Base-by-base conservation (phyloP, 345 rosid species). In the Salix dunnii region DNA sequence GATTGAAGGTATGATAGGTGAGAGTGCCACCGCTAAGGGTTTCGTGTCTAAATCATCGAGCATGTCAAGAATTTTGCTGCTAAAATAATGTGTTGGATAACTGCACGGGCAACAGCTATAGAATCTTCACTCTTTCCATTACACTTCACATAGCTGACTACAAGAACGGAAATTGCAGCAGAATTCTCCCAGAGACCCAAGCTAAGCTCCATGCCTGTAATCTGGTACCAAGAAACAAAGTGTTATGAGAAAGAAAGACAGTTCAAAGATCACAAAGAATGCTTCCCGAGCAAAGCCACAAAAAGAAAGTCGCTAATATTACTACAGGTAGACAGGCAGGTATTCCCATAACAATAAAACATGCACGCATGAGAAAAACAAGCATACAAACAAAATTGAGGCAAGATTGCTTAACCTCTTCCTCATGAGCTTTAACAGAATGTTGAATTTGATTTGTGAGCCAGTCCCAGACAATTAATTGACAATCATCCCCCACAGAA, bases 401-500 rank as follows among this genome's bases (percentile, higher is more conserved):
- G 62, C 42, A 4, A 33, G 68, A 51, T 61, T 68, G 61, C 31
- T 74, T 78, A 64, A 91, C 97, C 98, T 93, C 98, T 82, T 85
- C 90, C 79, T 90, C 93, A 76, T 96, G 97, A 82, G 87, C 97
- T 89, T 88, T 93, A 70, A 89, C 87, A 48, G 83, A 74, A 55
- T 90, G 89, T 60, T 89, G 87, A 5, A 87, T 79, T 83, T 89
- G 89, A 82, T 88, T 91, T 43, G 97, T 91, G 38, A 97, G 87
- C 83, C 85, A 74, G 82, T 96, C 99, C 95, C 99, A 96, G 62
- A 96, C 88, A 83, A 90, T 88, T 84, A 96, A 69, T 61, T 70
- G 89, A 77, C 98, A 87, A 85, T 92, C 99, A 88, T 91, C 97
- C 35, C 97, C 93, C 0, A 90, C 93, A 40, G 98, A 96, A 27